Percentiles rank a stretch among this genome's conserved stretches.
phyloP scores from a whole-genome alignment of 345 rosid species.

The Citropsis articulata region DNA sequence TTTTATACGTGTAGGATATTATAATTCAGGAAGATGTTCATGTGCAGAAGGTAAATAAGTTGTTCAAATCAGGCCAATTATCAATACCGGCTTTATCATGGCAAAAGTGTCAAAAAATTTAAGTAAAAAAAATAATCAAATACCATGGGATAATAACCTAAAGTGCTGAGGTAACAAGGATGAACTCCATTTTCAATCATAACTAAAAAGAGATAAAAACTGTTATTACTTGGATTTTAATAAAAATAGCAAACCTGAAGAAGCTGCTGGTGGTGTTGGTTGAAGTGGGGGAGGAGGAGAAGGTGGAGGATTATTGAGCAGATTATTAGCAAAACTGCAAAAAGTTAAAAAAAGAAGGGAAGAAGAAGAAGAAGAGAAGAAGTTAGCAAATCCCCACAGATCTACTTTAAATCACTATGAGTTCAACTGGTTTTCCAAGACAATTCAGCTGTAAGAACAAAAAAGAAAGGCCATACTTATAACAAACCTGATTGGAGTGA shows the following conservation, averaged over 20 bases:
- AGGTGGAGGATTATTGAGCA: slow-evolving; percentile 15
- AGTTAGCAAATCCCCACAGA: slow-evolving; percentile 21
- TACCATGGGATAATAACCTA: not conserved
- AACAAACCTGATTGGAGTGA: slow-evolving; percentile 71
- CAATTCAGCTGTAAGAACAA: not conserved
- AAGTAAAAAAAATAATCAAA: not conserved
- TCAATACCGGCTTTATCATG: not conserved
- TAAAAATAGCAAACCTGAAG: slow-evolving; percentile 44
- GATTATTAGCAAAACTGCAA: slow-evolving; percentile 62
- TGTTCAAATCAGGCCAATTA: not conserved
- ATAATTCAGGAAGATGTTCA: not conserved
- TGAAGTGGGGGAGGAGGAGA: slow-evolving; percentile 58
- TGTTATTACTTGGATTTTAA: not conserved
- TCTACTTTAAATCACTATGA: not conserved
- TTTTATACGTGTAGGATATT: not conserved
- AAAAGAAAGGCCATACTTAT: not conserved
- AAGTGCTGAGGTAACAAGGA: not conserved
- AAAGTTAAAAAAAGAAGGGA: not conserved
- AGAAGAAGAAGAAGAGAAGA: not conserved
- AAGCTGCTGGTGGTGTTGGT: slow-evolving; percentile 28
- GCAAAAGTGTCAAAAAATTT: not conserved
- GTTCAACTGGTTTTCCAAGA: slow-evolving; percentile 5
- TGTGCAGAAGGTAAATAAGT: not conserved
- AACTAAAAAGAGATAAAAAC: not conserved
- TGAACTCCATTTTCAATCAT: not conserved